Conservation (phyloP, 495 filamentous ascomycete genomes). For the Chaetomium tenue region DNA sequence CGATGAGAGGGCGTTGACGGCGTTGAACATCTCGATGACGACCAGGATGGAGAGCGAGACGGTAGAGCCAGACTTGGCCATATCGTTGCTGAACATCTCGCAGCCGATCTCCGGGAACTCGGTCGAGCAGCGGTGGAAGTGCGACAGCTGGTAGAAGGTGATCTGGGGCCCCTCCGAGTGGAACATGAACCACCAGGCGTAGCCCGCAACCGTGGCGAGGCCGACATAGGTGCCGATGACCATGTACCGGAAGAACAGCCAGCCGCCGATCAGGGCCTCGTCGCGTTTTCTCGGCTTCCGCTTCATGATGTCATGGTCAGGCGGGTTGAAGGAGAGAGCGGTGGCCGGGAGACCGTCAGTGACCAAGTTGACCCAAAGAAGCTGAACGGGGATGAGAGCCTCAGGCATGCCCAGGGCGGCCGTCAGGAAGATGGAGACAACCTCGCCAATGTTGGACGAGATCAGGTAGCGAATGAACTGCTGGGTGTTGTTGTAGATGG, state of each 20-base stretch:
- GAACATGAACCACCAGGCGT: conserved; percentile 99
- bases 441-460: conserved; percentile 98
- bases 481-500: conserved; percentile 99
- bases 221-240: conserved; percentile 95
- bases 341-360: conserved; percentile 97
- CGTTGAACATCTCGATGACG: conserved; percentile 99
- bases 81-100: conserved; percentile 86
- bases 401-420: conserved; percentile 97
- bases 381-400: conserved; percentile 93
- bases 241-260: conserved; percentile 98
- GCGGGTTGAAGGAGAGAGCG: conserved; percentile 94
- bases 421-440: conserved; percentile 98
- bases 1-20: conserved; percentile 96
- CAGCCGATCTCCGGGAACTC: conserved; percentile 91
- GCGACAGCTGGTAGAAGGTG: conserved; percentile 83
- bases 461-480: conserved; percentile 99
- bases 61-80: conserved; percentile 91
- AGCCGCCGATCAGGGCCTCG: conserved; percentile 85
- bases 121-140: conserved; percentile 89
- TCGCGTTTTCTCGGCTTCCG: conserved; percentile 86
- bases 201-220: conserved; percentile 91
- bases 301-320: conserved; percentile 96
- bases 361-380: conserved; percentile 98
- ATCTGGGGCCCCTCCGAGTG: conserved; percentile 90
- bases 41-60: conserved; percentile 88